A percentile compares a stretch with the other conserved stretches of the same genome.
Conservation (phyloP, 2,329 filamentous ascomycete genomes). For the Fusarium illudens region DNA sequence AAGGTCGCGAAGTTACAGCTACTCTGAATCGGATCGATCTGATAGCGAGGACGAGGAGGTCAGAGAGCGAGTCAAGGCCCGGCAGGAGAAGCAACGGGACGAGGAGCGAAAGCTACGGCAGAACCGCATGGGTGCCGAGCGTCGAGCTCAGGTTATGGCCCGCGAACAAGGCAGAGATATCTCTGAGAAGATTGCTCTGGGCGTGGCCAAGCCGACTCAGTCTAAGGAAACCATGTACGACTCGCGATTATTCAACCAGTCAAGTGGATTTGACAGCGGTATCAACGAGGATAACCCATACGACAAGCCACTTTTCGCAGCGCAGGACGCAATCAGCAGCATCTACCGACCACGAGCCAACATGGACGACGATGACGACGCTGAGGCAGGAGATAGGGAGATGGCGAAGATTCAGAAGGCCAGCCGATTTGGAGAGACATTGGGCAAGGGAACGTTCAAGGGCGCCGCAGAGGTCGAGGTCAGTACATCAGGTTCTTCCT, state of each 20-base stretch:
- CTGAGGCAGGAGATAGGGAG: conserved; percentile 80
- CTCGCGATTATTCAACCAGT: conserved; percentile 92
- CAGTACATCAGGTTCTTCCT: conserved; percentile 44
- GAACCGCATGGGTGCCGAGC: conserved; percentile 93
- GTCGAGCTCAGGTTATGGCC: conserved; percentile 90
- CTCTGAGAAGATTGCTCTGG: conserved; percentile 94
- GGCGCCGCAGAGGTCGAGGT: conserved; percentile 85
- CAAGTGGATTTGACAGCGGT: conserved; percentile 86
- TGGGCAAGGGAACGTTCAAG: conserved; percentile 92
- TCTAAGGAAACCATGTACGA: conserved; percentile 97
- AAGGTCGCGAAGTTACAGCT: conserved; percentile 59
- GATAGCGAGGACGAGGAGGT: conserved; percentile 73
- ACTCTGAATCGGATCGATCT: conserved; percentile 58
- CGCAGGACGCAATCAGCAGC: conserved; percentile 91
- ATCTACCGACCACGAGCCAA: conserved; percentile 87
- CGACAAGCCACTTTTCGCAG: conserved; percentile 96
- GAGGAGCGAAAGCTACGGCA: conserved; percentile 91
- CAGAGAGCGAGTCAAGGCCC: conserved; percentile 78
- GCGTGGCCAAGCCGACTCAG: conserved; percentile 92
- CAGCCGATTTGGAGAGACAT: conserved; percentile 82
- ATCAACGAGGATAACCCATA: conserved; percentile 99
- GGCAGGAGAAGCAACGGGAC: conserved; percentile 80
- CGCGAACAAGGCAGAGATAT: conserved; percentile 97
- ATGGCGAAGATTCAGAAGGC: conserved; percentile 89
- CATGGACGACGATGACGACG: conserved; percentile 79